phyloP scores from a whole-genome alignment of 176 grass and related monocot species.

The Carex kokanica region DNA sequence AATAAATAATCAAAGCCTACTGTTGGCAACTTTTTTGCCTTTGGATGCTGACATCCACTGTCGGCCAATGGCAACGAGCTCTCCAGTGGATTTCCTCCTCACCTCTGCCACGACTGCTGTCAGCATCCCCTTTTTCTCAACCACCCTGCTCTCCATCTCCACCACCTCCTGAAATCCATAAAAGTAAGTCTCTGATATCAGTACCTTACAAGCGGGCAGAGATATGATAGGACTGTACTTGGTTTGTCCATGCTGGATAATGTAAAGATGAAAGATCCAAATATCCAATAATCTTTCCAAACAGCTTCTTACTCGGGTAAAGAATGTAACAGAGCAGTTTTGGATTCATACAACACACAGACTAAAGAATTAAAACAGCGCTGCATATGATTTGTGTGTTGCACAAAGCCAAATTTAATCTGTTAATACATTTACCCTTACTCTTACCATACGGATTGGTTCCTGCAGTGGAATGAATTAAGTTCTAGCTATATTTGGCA shows the following conservation, averaged over 20 bases:
- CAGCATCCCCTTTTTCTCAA: constrained; percentile 50
- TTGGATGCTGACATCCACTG: constrained; percentile 63
- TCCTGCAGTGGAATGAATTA: background rate
- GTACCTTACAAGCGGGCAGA: background rate
- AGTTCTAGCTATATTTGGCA: background rate
- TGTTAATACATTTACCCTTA: background rate
- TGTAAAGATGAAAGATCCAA: background rate
- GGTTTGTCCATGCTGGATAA: background rate
- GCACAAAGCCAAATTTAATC: no score
- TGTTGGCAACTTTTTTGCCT: constrained; percentile 34
- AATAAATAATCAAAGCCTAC: constrained; percentile 28
- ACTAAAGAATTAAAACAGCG: no score
- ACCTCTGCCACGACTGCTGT: constrained; percentile 56
- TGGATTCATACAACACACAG: no score
- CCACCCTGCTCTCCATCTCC: constrained; percentile 57
- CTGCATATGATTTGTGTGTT: no score
- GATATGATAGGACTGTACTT: background rate
- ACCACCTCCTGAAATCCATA: constrained; percentile 54
- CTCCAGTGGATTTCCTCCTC: constrained; percentile 45
- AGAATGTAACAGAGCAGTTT: background rate
- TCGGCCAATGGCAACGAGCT: constrained; percentile 57
- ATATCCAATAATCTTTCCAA: background rate
- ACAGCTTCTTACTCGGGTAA: background rate
- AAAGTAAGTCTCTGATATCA: background rate
- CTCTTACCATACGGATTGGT: background rate